Percentiles rank a stretch among this genome's conserved stretches.
phyloP scores from a whole-genome alignment of 1,139 yeast genomes.

The Zygoascus meyerae region DNA sequence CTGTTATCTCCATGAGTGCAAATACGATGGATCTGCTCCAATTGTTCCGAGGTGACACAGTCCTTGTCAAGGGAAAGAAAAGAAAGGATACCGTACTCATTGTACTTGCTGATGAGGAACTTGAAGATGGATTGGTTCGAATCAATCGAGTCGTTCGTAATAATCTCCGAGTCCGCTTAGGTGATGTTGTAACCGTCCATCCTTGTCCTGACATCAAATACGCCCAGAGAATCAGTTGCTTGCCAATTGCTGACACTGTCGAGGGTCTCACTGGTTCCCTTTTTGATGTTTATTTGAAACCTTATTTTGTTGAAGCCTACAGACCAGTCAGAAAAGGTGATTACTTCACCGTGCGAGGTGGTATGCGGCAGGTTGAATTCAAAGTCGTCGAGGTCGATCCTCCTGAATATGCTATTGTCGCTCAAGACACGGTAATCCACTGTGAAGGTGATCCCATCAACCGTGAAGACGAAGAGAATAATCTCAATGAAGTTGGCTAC shows the following conservation, averaged over 20 bases:
- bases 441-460: slow-evolving; percentile 99
- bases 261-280: slow-evolving; percentile 98
- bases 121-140: slow-evolving; percentile 93
- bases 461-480: slow-evolving; percentile 98
- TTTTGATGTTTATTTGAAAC: slow-evolving; percentile 93
- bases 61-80: slow-evolving; percentile 94
- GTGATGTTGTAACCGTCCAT: slow-evolving; percentile 84
- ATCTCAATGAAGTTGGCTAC: slow-evolving; percentile 93
- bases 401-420: slow-evolving; percentile 93
- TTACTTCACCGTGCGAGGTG: slow-evolving; percentile 93
- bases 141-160: slow-evolving; percentile 93
- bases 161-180: slow-evolving; percentile 88
- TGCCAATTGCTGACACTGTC: slow-evolving; percentile 96
- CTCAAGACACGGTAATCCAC: slow-evolving; percentile 96
- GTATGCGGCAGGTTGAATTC: slow-evolving; percentile 98
- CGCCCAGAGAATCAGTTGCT: slow-evolving; percentile 72
- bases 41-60: slow-evolving; percentile 97
- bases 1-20: slow-evolving; percentile 90
- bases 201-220: slow-evolving; percentile 98
- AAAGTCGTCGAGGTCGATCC: slow-evolving; percentile 98
- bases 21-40: slow-evolving; percentile 93
- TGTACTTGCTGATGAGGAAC: slow-evolving; percentile 93
- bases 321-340: slow-evolving; percentile 99
- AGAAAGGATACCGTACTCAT: slow-evolving; percentile 97
- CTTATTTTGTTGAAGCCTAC: slow-evolving; percentile 97